These are phyloP conservation scores for Colletotrichum navitas DNA, from an alignment of 2,329 filamentous ascomycete species.

Conservation along the genomic window DNA sequence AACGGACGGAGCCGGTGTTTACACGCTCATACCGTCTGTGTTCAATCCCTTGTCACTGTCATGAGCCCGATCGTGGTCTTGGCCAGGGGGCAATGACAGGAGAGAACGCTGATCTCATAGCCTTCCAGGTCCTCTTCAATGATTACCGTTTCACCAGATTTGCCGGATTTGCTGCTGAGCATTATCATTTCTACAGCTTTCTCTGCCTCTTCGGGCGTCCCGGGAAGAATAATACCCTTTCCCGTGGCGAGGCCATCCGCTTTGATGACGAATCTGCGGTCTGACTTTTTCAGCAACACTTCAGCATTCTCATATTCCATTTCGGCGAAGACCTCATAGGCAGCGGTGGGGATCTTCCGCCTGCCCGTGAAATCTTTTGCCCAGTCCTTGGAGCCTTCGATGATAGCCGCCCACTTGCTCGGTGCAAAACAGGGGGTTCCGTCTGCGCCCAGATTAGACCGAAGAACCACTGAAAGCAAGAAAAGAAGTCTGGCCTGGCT, in stretches of 20 bases:
- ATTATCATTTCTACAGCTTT: constrained; percentile 89
- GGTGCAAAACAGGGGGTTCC: constrained; percentile 90
- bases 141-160: constrained; percentile 89
- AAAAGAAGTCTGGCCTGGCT: not conserved
- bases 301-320: constrained; percentile 76
- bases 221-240: constrained; percentile 93
- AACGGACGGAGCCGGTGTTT: constrained; percentile 88
- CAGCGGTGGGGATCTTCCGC: constrained; percentile 89
- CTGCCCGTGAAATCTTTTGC: constrained; percentile 98
- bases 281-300: constrained; percentile 78
- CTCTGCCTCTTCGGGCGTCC: constrained; percentile 84
- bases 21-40: constrained; percentile 98
- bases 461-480: not conserved
- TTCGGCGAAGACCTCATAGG: constrained; percentile 85
- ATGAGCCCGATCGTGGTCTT: constrained; percentile 96
- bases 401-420: constrained; percentile 82
- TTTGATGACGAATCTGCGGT: constrained; percentile 90
- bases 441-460: constrained; percentile 50
- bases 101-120: constrained; percentile 92
- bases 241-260: constrained; percentile 91
- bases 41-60: constrained; percentile 93
- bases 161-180: constrained; percentile 87
- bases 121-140: constrained; percentile 95
- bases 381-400: constrained; percentile 98
- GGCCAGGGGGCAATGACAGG: constrained; percentile 86